phyloP scores from a whole-genome alignment of 2,329 filamentous ascomycete species.

The Pseudomassariella vexata region DNA sequence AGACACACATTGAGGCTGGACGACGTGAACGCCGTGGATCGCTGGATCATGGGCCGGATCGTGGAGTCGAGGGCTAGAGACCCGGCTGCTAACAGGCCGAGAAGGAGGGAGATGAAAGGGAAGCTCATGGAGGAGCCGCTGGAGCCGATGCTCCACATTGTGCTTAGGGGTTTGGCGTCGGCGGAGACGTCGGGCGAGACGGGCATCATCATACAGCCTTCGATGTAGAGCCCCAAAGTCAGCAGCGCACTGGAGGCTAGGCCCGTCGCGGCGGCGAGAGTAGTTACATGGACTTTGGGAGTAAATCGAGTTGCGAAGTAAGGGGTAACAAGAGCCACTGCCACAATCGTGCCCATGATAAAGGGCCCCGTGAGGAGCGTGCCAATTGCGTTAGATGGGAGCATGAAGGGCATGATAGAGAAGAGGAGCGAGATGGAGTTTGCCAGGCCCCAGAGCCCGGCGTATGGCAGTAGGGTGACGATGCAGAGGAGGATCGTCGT shows the following conservation, averaged over 20 bases:
- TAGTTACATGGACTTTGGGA: constrained; percentile 23
- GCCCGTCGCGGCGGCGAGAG: constrained; percentile 29
- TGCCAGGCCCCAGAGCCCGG: constrained; percentile 40
- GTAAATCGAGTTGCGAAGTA: constrained; percentile 26
- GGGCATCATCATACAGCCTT: constrained; percentile 26
- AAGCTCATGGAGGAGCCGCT: constrained; percentile 26
- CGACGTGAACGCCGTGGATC: constrained; percentile 44
- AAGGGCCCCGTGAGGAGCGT: constrained; percentile 39
- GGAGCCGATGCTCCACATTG: constrained; percentile 16
- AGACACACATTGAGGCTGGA: constrained; percentile 38
- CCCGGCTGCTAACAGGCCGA: constrained; percentile 42
- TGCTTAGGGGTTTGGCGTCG: constrained; percentile 21
- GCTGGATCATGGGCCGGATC: constrained; percentile 34
- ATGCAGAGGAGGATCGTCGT: constrained; percentile 41
- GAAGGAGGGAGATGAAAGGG: constrained; percentile 36
- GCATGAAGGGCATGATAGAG: constrained; percentile 34
- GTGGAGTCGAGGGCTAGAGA: constrained; percentile 33
- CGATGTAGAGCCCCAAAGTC: constrained; percentile 37
- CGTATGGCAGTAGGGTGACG: constrained; percentile 37
- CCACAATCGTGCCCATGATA: constrained; percentile 29
- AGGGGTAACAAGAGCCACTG: constrained; percentile 26
- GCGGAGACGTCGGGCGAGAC: constrained; percentile 11
- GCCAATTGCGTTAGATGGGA: constrained; percentile 34
- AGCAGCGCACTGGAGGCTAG: constrained; percentile 36
- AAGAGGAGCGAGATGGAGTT: constrained; percentile 42